Percentiles rank a stretch among this genome's conserved stretches.
Evolutionary conservation across 2,329 filamentous ascomycete genomes (phyloP).

Genomic region (Colletotrichum sp.): DNA sequence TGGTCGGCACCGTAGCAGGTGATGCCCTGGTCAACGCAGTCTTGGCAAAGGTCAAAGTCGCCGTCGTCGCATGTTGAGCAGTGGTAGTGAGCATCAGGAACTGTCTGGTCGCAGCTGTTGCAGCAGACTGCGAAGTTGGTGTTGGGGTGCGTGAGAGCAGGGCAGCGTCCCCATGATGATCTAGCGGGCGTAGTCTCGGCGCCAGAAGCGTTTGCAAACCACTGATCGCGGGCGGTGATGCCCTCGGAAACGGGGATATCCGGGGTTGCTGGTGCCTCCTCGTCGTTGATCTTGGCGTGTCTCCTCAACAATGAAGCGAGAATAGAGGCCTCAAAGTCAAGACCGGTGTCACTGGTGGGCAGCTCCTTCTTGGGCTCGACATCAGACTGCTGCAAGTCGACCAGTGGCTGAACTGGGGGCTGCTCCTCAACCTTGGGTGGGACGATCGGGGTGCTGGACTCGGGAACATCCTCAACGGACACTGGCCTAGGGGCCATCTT

Average conservation of each 20-base stretch:
- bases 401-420: neutral
- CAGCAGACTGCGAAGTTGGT: conserved; percentile 85
- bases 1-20: conserved; percentile 81
- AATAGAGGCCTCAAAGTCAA: conserved; percentile 23
- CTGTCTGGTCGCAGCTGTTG: conserved; percentile 83
- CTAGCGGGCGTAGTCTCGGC: neutral
- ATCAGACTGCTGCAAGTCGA: conserved; percentile 29
- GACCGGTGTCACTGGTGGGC: conserved; percentile 16
- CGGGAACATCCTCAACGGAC: conserved; percentile 56
- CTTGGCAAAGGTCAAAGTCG: conserved; percentile 90
- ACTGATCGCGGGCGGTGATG: conserved; percentile 31
- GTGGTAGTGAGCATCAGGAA: conserved; percentile 87
- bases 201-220: conserved; percentile 30
- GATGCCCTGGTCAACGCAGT: conserved; percentile 76
- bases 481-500: conserved; percentile 44
- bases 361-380: conserved; percentile 16
- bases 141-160: conserved; percentile 23
- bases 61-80: conserved; percentile 92
- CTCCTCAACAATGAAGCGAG: conserved; percentile 20
- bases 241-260: conserved; percentile 29
- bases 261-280: neutral
- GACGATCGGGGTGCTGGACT: conserved; percentile 29
- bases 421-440: conserved; percentile 25
- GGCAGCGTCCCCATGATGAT: conserved; percentile 5
- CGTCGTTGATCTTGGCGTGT: conserved; percentile 19